A percentile compares a stretch with the other conserved stretches of the same genome.
phyloP scores from a whole-genome alignment of 2,329 filamentous ascomycete genomes.

The Colletotrichum orbiculare region DNA sequence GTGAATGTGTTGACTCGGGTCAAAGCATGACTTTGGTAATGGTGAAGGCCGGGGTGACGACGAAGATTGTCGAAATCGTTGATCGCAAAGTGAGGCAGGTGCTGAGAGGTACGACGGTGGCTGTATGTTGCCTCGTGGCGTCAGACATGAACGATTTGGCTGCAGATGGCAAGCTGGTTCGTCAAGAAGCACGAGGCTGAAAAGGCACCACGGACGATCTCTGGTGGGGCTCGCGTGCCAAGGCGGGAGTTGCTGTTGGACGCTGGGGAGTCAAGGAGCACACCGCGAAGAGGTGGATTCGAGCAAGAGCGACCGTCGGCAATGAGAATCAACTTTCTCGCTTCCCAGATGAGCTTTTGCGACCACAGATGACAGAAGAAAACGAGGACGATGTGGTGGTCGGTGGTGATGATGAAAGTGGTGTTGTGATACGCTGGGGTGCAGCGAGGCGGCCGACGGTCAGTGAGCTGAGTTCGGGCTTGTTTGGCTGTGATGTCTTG shows the following conservation, averaged over 20 bases:
- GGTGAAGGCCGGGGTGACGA: neutral
- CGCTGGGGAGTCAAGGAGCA: too few species aligned
- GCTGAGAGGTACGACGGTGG: conserved; percentile 32
- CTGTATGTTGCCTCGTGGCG: conserved; percentile 11
- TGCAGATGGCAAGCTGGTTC: conserved; percentile 4
- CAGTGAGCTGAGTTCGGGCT: too few species aligned
- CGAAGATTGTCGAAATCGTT: neutral
- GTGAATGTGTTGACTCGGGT: conserved; percentile 16
- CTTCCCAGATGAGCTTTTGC: too few species aligned
- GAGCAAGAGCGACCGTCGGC: too few species aligned
- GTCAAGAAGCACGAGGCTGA: conserved; percentile 29
- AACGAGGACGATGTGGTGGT: too few species aligned
- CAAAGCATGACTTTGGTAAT: conserved; percentile 30
- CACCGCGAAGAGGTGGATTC: too few species aligned
- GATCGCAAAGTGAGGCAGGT: conserved; percentile 2
- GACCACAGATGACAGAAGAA: too few species aligned
- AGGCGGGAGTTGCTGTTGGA: conserved; percentile 13
- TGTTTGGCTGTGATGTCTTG: too few species aligned
- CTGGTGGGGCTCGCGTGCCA: conserved; percentile 33
- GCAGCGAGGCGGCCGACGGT: too few species aligned
- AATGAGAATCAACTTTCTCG: too few species aligned
- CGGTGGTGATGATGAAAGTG: too few species aligned
- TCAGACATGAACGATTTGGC: conserved; percentile 23
- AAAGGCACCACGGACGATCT: conserved; percentile 28
- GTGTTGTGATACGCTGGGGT: too few species aligned